Evolutionary conservation across 331 rosid genomes (phyloP).

Genomic region (Cydonia oblonga): DNA sequence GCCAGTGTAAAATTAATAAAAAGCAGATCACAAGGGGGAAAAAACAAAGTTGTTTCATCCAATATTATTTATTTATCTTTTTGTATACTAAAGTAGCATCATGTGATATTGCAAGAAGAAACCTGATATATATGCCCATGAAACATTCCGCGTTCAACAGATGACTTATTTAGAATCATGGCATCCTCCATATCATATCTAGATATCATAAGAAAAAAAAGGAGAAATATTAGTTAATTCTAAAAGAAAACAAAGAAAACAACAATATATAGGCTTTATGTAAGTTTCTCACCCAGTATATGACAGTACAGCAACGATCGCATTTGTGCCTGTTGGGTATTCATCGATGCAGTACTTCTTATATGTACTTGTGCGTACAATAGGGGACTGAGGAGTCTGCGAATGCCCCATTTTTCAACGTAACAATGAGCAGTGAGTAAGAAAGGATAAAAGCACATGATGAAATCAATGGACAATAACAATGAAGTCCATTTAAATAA

Average conservation of each 20-base stretch:
- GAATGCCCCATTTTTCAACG: slow-evolving; percentile 12
- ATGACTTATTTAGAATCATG: slow-evolving; percentile 91
- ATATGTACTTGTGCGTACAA: slow-evolving; percentile 78
- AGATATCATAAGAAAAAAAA: slow-evolving; percentile 12
- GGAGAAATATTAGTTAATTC: background rate
- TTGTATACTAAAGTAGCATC: background rate
- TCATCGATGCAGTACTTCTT: slow-evolving; percentile 60
- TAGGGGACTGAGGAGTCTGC: slow-evolving; percentile 92
- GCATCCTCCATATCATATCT: slow-evolving; percentile 99
- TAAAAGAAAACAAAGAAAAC: background rate
- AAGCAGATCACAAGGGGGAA: background rate
- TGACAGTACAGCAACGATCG: slow-evolving; percentile 89
- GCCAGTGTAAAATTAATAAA: background rate
- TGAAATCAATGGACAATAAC: background rate
- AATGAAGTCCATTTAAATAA: background rate
- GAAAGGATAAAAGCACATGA: background rate
- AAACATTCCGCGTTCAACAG: slow-evolving; percentile 97
- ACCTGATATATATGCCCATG: slow-evolving; percentile 94
- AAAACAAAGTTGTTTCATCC: too few relatives aligned
- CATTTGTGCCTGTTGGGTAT: slow-evolving; percentile 90
- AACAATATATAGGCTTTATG: background rate
- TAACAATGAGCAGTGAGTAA: background rate
- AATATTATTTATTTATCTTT: background rate
- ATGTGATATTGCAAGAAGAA: slow-evolving; percentile 7
- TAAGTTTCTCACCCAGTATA: slow-evolving; percentile 76